Percentiles rank a stretch among this genome's conserved stretches.
phyloP scores from a whole-genome alignment of 2,329 filamentous ascomycete genomes.

The Paecilomyces fulvus region DNA sequence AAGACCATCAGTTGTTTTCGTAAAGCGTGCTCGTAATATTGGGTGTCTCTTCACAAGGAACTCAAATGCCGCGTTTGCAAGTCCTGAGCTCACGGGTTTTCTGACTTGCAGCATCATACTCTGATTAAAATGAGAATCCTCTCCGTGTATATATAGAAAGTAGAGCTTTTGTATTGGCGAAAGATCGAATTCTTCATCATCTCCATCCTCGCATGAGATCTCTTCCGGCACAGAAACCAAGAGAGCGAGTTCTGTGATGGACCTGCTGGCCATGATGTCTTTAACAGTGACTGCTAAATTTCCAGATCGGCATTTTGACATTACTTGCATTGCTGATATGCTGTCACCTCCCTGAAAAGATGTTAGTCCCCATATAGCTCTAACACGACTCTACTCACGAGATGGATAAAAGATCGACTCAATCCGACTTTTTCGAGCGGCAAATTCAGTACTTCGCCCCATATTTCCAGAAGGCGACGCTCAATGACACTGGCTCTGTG shows the following conservation, averaged over 20 bases:
- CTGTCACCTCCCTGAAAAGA: slow-evolving; percentile 7
- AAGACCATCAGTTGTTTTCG: slow-evolving; percentile 6
- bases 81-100: neutral
- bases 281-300: slow-evolving; percentile 7
- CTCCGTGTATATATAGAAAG: slow-evolving; percentile 10
- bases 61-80: slow-evolving; percentile 6
- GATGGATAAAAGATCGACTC: slow-evolving; percentile 8
- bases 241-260: slow-evolving; percentile 7
- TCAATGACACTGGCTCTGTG: slow-evolving; percentile 5
- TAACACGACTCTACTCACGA: slow-evolving; percentile 1
- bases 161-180: slow-evolving; percentile 17
- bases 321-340: slow-evolving; percentile 10
- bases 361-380: neutral
- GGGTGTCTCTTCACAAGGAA: slow-evolving; percentile 11
- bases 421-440: slow-evolving; percentile 2
- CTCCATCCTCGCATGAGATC: slow-evolving; percentile 1
- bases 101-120: slow-evolving; percentile 8
- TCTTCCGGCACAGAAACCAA: slow-evolving; percentile 5
- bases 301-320: slow-evolving; percentile 8
- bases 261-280: slow-evolving; percentile 9
- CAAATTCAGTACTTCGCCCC: slow-evolving; percentile 7
- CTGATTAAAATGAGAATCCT: slow-evolving; percentile 14
- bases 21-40: slow-evolving; percentile 16
- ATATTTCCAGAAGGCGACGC: slow-evolving; percentile 4
- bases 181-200: slow-evolving; percentile 11